Conservation (phyloP, 1,139 yeast genomes). For the Blastobotrys aristatus region DNA sequence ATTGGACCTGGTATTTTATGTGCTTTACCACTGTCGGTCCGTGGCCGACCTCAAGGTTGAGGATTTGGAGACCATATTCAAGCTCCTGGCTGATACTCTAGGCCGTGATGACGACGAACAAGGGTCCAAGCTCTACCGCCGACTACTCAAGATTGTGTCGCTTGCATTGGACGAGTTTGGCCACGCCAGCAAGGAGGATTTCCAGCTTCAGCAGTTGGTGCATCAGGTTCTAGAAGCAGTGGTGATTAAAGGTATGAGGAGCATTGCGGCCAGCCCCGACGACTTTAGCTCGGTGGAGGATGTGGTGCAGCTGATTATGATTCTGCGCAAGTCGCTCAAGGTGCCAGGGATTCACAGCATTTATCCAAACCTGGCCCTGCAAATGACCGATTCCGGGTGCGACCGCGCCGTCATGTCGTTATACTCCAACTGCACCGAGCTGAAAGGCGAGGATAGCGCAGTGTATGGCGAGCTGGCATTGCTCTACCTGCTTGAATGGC, state of each 20-base stretch:
- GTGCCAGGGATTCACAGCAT: slow-evolving; percentile 49
- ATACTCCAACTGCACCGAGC: slow-evolving; percentile 62
- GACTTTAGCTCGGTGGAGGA: slow-evolving; percentile 51
- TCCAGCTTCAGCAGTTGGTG: slow-evolving; percentile 22
- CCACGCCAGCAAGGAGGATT: slow-evolving; percentile 8
- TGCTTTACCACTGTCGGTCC: slow-evolving; percentile 43
- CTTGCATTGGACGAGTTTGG: slow-evolving; percentile 26
- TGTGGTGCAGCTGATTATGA: slow-evolving; percentile 55
- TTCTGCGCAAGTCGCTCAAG: slow-evolving; percentile 53
- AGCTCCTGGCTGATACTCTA: slow-evolving; percentile 24
- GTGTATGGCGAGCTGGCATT: slow-evolving; percentile 70
- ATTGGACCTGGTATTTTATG: slow-evolving; percentile 63
- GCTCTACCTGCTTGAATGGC: slow-evolving; percentile 63
- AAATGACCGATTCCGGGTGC: slow-evolving; percentile 55
- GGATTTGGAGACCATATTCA: slow-evolving; percentile 20
- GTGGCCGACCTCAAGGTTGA: slow-evolving; percentile 10
- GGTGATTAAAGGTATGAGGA: slow-evolving; percentile 30
- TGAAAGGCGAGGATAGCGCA: slow-evolving; percentile 48
- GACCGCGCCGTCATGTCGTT: slow-evolving; percentile 58
- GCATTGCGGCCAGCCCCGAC: slow-evolving; percentile 25
- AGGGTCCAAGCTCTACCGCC: slow-evolving; percentile 19
- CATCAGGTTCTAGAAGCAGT: slow-evolving; percentile 30
- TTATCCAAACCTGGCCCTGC: slow-evolving; percentile 47
- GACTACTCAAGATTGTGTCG: slow-evolving; percentile 25
- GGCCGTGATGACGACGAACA: background rate